These are phyloP conservation scores for Candida silvicultrix DNA, from an alignment of 805 yeast species.

Conservation along the genomic window DNA sequence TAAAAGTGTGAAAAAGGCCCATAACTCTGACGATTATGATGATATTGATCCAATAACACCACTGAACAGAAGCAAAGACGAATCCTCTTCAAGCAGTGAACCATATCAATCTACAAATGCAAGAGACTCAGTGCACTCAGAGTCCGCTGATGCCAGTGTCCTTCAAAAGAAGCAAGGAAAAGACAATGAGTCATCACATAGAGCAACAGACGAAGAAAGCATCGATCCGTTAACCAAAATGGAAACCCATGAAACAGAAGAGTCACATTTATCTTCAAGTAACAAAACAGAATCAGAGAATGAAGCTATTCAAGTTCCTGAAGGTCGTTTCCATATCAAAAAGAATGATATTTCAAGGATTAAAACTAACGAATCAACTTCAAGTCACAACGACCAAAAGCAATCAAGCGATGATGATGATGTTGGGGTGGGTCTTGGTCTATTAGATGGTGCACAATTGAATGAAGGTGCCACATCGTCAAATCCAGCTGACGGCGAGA, in stretches of 20 bases:
- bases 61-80: background rate
- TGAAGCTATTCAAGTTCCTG: constrained; percentile 16
- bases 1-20: constrained; percentile 4
- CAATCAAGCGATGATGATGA: constrained; percentile 21
- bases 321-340: constrained; percentile 13
- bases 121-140: background rate
- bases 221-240: constrained; percentile 7
- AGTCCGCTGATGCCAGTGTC: background rate
- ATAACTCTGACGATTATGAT: constrained; percentile 7
- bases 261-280: background rate
- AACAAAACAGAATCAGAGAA: constrained; percentile 10
- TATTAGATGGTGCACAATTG: constrained; percentile 10
- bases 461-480: constrained; percentile 11
- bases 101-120: background rate
- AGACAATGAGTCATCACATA: background rate
- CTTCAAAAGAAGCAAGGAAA: background rate
- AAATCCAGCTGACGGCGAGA: constrained; percentile 18
- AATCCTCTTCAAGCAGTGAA: background rate
- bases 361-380: constrained; percentile 6
- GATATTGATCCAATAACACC: constrained; percentile 18
- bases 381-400: constrained; percentile 17
- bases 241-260: background rate
- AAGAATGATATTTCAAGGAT: constrained; percentile 2
- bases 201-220: constrained; percentile 5
- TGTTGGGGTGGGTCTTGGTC: constrained; percentile 21